phyloP scores from a whole-genome alignment of 2,329 filamentous ascomycete genomes.

The Neonectria hederae region DNA sequence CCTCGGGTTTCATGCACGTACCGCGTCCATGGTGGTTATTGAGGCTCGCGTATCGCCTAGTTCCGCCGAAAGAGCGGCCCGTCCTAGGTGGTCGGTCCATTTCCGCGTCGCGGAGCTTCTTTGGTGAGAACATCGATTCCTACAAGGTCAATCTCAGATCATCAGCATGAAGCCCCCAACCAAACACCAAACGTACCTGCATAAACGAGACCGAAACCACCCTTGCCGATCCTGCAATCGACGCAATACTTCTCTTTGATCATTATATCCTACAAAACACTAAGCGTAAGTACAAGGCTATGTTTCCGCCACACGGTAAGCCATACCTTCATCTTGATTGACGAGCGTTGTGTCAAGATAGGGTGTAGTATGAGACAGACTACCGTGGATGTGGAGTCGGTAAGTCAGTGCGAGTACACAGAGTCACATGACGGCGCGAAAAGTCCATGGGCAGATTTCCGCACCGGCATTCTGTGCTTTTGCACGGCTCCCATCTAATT shows the following conservation, averaged over 20 bases:
- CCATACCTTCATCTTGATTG: neutral
- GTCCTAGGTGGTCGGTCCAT: neutral
- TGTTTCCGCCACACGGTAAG: too few species aligned
- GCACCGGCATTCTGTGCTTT: too few species aligned
- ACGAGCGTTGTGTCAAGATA: neutral
- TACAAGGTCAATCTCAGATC: constrained; percentile 11
- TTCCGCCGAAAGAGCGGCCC: constrained; percentile 22
- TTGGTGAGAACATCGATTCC: constrained; percentile 32
- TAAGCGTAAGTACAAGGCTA: neutral
- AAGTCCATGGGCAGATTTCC: too few species aligned
- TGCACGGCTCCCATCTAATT: too few species aligned
- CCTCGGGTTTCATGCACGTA: constrained; percentile 21
- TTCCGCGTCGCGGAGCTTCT: constrained; percentile 19
- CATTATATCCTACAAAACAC: constrained; percentile 25
- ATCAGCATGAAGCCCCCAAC: neutral
- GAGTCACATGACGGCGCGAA: too few species aligned
- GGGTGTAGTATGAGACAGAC: too few species aligned
- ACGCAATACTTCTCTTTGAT: constrained; percentile 33
- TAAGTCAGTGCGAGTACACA: too few species aligned
- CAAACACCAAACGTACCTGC: constrained; percentile 24
- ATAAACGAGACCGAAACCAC: constrained; percentile 35
- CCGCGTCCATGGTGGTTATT: constrained; percentile 32
- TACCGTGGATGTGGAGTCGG: too few species aligned
- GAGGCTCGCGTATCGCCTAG: constrained; percentile 31
- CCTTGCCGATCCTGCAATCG: constrained; percentile 31